Conservation (phyloP, 805 yeast genomes). For the Cyberlindnera meyerae region DNA sequence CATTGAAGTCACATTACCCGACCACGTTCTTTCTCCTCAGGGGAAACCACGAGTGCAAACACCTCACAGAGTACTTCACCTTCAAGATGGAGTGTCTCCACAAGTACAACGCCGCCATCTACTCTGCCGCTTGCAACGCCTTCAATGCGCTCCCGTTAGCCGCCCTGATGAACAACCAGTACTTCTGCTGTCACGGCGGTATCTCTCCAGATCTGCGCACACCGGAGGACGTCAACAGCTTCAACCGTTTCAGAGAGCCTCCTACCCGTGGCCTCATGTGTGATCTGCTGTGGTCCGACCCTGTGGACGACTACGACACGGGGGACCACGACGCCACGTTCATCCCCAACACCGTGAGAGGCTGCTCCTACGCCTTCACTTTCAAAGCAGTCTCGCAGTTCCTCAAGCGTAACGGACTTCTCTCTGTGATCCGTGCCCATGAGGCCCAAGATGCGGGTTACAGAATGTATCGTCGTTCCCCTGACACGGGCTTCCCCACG, state of each 20-base stretch:
- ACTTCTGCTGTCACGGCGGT: constrained; percentile 96
- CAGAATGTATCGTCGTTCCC: constrained; percentile 85
- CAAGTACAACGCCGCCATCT: constrained; percentile 63
- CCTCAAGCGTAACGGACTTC: constrained; percentile 67
- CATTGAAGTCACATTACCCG: constrained; percentile 75
- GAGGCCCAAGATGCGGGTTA: constrained; percentile 98
- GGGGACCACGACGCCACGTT: constrained; percentile 47
- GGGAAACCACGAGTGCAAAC: constrained; percentile 94
- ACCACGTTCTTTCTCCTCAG: constrained; percentile 72
- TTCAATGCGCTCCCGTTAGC: constrained; percentile 88
- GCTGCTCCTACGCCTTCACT: constrained; percentile 88
- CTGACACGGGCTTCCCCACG: constrained; percentile 82
- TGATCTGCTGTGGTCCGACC: constrained; percentile 95
- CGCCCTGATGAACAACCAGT: constrained; percentile 89
- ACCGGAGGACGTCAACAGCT: constrained; percentile 58
- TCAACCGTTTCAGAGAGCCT: constrained; percentile 85
- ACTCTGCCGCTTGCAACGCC: constrained; percentile 68
- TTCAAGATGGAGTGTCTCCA: constrained; percentile 86
- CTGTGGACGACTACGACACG: constrained; percentile 81
- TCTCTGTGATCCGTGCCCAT: constrained; percentile 90
- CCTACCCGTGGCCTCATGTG: constrained; percentile 94
- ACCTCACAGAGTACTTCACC: constrained; percentile 90
- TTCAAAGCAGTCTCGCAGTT: constrained; percentile 73
- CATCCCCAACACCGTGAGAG: constrained; percentile 70
- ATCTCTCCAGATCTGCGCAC: constrained; percentile 77